phyloP scores from a whole-genome alignment of 2,329 filamentous ascomycete genomes.

The Neofusicoccum kwambonambiense region DNA sequence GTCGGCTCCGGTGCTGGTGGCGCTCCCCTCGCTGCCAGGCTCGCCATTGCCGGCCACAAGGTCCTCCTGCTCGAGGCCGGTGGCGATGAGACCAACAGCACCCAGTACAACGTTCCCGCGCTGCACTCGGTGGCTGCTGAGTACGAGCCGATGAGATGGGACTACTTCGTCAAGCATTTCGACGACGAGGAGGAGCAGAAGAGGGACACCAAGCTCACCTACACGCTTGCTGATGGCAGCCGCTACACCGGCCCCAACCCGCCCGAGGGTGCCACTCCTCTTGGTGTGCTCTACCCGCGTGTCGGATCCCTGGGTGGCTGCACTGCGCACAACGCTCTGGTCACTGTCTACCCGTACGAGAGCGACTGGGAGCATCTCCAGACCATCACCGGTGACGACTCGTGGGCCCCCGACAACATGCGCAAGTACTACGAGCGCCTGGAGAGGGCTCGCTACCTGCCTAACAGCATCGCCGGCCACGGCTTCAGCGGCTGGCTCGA shows the following conservation, averaged over 20 bases:
- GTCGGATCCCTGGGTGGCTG: constrained; percentile 59
- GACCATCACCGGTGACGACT: constrained; percentile 58
- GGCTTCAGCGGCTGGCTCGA: constrained; percentile 60
- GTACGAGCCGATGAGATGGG: constrained; percentile 58
- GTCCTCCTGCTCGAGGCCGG: constrained; percentile 63
- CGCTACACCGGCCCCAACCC: constrained; percentile 56
- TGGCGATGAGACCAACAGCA: constrained; percentile 52
- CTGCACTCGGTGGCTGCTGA: constrained; percentile 56
- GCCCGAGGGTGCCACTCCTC: constrained; percentile 51
- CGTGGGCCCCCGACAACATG: constrained; percentile 60
- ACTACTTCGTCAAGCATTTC: constrained; percentile 65
- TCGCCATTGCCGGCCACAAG: constrained; percentile 60
- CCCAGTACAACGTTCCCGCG: constrained; percentile 53
- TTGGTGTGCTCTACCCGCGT: constrained; percentile 60
- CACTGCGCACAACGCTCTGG: constrained; percentile 61
- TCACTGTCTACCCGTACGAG: constrained; percentile 58
- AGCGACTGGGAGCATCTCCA: constrained; percentile 61
- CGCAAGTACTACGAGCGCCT: constrained; percentile 54
- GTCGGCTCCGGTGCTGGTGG: constrained; percentile 62
- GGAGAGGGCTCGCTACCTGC: constrained; percentile 56
- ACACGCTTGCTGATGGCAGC: constrained; percentile 50
- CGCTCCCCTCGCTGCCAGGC: constrained; percentile 57
- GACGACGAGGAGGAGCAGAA: constrained; percentile 53
- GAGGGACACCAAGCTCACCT: constrained; percentile 60
- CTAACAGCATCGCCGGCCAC: constrained; percentile 46